These are phyloP conservation scores for Fusarium tuaranense DNA, from an alignment of 2,329 filamentous ascomycete genomes.

Conservation along the genomic window DNA sequence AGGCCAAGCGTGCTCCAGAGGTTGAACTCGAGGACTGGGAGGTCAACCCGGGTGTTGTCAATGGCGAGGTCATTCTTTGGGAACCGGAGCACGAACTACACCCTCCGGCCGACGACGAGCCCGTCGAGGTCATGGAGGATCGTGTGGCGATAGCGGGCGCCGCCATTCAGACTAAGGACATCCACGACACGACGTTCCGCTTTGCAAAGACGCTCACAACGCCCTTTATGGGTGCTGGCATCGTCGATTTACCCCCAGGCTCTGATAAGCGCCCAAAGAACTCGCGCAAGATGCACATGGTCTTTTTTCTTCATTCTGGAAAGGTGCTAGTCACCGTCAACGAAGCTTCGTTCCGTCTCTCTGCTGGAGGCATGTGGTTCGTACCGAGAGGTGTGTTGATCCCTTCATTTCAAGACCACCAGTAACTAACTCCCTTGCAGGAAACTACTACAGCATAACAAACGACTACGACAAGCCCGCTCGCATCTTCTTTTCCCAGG, in stretches of 20 bases:
- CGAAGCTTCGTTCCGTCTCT: constrained; percentile 82
- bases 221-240: constrained; percentile 88
- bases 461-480: constrained; percentile 81
- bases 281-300: constrained; percentile 95
- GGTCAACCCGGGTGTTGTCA: constrained; percentile 70
- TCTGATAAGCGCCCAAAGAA: constrained; percentile 92
- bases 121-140: constrained; percentile 65
- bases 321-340: constrained; percentile 84
- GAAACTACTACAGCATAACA: constrained; percentile 91
- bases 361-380: constrained; percentile 91
- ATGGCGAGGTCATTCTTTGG: constrained; percentile 74
- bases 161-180: constrained; percentile 68
- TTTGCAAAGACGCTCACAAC: constrained; percentile 90
- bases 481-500: constrained; percentile 93
- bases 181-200: constrained; percentile 78
- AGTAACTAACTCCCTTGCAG: constrained; percentile 59
- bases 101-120: constrained; percentile 66
- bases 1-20: constrained; percentile 53
- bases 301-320: constrained; percentile 90
- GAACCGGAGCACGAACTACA: constrained; percentile 66
- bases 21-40: constrained; percentile 78
- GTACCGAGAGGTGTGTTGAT: constrained; percentile 86
- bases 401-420: background rate
- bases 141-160: constrained; percentile 67
- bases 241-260: constrained; percentile 88